Evolutionary conservation across 768 basidiomycete genomes (phyloP), one percentile per base, ranked within the genome.

Genomic region (Tricholoma saponaceum): DNA sequence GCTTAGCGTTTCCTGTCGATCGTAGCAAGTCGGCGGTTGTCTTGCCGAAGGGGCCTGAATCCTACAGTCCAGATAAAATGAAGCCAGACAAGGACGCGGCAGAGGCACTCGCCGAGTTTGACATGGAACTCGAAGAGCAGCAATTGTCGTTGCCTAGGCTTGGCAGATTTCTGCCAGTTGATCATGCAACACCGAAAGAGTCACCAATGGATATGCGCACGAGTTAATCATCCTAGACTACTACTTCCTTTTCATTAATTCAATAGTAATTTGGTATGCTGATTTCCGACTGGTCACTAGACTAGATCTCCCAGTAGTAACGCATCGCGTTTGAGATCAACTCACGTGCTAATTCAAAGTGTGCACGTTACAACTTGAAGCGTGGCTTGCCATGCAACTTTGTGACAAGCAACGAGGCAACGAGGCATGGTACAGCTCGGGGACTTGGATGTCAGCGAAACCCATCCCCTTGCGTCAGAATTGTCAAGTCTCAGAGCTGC

Each of bases 401-500:
- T n/a, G n/a, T n/a, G n/a, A n/a, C 4, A 32, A 10, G 8, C 30
- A 32, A 32, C 35, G 14, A 37, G 35, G 47, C 47, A n/a, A 50
- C 47, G 16, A 41, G 25, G 41, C 30, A 57, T 52, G 56, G 39
- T 49, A 39, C 52, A 46, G 35, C 49, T n/a, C 8, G 55, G 53
- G 23, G 30, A 33, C 22, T 49, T 58, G 28, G 59, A 62, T 51
- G 47, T 62, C 58, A 55, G 51, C 56, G 71, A 72, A 52, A 76
- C 76, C 22, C 79, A 83, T 54, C 80, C 83, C 44, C 66, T 82
- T 43, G 61, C 70, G 33, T 66, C 75, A 7, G 81, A 84, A 66
- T 70, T 84, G 22, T 64, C 70, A 16, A 79, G 76, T 60, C 73
- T 83, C 39, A 73, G 76, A 56, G 64, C 69, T n/a, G 75, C 79